Conservation (phyloP, 805 yeast genomes). For the Sugiyamaella marilandica region DNA sequence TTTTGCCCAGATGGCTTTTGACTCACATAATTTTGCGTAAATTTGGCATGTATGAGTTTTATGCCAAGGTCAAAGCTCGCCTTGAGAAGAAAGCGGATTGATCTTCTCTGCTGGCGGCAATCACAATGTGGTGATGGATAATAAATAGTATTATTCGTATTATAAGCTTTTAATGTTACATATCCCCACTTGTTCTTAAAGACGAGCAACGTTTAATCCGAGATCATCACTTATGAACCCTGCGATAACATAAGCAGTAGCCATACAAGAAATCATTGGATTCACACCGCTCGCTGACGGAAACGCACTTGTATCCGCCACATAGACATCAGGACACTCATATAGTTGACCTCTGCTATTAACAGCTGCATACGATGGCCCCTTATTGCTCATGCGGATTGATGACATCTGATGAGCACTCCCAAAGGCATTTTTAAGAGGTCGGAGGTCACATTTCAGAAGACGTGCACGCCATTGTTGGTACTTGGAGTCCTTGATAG, state of each 20-base stretch:
- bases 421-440: constrained; percentile 35
- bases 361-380: constrained; percentile 43
- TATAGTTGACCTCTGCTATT: constrained; percentile 42
- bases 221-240: constrained; percentile 35
- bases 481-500: constrained; percentile 42
- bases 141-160: neutral
- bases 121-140: neutral
- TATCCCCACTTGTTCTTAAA: neutral
- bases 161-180: too few species aligned
- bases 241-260: constrained; percentile 43
- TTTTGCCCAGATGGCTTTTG: constrained; percentile 9
- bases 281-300: constrained; percentile 53
- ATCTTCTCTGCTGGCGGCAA: neutral
- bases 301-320: constrained; percentile 47
- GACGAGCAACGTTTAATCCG: neutral
- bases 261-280: constrained; percentile 49
- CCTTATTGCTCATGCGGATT: constrained; percentile 41
- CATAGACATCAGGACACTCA: constrained; percentile 45
- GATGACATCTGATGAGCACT: constrained; percentile 53
- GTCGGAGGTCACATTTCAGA: constrained; percentile 16
- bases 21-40: neutral
- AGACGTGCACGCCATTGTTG: constrained; percentile 28
- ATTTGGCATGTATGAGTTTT: constrained; percentile 4
- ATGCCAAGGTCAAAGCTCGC: constrained; percentile 5
- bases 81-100: neutral